phyloP scores from a whole-genome alignment of 179 eudicot genomes.

The Actinidia chinensis region DNA sequence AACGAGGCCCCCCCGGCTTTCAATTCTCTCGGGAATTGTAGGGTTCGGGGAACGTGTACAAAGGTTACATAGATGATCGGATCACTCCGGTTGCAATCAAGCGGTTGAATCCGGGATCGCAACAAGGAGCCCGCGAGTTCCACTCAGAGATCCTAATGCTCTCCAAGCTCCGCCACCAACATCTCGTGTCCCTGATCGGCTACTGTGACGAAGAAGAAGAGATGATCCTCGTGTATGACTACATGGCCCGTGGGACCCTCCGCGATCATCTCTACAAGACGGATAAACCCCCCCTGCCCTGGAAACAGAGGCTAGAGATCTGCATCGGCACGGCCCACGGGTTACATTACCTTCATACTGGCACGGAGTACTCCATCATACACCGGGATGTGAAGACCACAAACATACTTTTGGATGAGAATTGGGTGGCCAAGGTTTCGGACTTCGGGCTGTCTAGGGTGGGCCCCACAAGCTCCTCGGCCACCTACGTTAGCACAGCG shows the following conservation, averaged over 20 bases:
- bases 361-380: background rate
- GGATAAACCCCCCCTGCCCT: background rate
- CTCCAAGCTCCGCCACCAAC: conserved; percentile 14
- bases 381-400: conserved; percentile 9
- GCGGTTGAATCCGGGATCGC: background rate
- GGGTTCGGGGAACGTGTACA: conserved; percentile 6
- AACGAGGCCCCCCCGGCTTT: too few species aligned
- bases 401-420: conserved; percentile 21
- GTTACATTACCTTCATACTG: conserved; percentile 14
- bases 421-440: conserved; percentile 31
- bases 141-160: conserved; percentile 8
- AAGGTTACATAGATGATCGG: background rate
- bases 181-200: conserved; percentile 14
- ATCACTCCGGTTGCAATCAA: background rate
- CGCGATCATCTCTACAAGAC: background rate
- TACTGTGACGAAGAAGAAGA: conserved; percentile 16
- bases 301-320: conserved; percentile 8
- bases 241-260: conserved; percentile 4
- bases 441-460: conserved; percentile 27
- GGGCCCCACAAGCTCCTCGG: background rate
- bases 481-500: background rate
- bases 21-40: background rate
- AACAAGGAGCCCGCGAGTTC: background rate
- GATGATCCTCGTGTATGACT: conserved; percentile 22
- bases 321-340: conserved; percentile 19